Conservation (phyloP, 306 rosid species). For the Quercus engelmannii region DNA sequence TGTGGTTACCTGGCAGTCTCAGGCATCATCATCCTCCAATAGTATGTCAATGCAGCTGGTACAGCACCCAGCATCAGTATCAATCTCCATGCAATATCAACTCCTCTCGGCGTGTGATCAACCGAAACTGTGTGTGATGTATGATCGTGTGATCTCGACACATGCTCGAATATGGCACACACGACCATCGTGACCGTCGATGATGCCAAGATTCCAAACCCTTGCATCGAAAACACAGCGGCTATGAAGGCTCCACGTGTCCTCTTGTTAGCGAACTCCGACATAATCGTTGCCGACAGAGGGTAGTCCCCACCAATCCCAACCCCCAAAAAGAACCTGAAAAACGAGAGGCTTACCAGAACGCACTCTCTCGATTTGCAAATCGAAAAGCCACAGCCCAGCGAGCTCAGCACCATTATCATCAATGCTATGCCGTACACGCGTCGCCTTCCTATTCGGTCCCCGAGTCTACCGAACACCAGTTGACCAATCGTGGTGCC, state of each 20-base stretch:
- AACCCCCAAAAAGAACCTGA: conserved; percentile 61
- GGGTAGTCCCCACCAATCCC: conserved; percentile 95
- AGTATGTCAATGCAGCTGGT: conserved; percentile 80
- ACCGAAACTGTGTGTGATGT: neutral
- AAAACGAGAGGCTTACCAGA: conserved; percentile 50
- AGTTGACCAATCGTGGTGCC: conserved; percentile 67
- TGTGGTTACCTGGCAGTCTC: conserved; percentile 74
- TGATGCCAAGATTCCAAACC: conserved; percentile 65
- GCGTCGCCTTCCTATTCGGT: conserved; percentile 52
- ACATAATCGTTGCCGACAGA: conserved; percentile 77
- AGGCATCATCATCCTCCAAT: conserved; percentile 89
- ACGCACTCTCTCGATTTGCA: conserved; percentile 46
- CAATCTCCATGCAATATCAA: conserved; percentile 73
- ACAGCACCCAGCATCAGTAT: conserved; percentile 65
- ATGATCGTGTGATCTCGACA: neutral
- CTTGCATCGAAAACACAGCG: conserved; percentile 85
- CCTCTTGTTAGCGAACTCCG: conserved; percentile 75
- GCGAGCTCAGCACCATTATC: conserved; percentile 53
- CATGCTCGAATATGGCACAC: conserved; percentile 38
- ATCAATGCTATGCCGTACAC: conserved; percentile 56
- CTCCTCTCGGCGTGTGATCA: conserved; percentile 31
- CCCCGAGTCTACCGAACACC: conserved; percentile 60
- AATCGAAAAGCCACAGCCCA: conserved; percentile 67
- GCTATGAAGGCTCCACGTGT: conserved; percentile 85
- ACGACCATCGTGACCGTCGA: conserved; percentile 56